phyloP scores from a whole-genome alignment of 768 basidiomycete species.

The Xerocomus spinulosus region DNA sequence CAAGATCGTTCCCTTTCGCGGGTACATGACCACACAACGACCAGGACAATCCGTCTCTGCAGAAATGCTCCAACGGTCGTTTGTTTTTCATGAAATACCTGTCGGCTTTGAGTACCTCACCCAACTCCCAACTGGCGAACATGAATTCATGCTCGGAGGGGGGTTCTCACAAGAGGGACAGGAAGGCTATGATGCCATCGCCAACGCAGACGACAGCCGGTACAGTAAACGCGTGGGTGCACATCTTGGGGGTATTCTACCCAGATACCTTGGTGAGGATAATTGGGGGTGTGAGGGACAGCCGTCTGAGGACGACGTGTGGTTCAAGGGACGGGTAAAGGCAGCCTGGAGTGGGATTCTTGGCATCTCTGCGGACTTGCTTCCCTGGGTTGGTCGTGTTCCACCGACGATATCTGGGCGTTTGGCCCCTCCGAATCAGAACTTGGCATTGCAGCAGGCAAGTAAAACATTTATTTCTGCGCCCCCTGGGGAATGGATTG shows the following conservation, averaged over 20 bases:
- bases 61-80: conserved; percentile 46
- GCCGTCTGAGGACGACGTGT: conserved; percentile 18
- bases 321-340: conserved; percentile 47
- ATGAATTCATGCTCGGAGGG: conserved; percentile 63
- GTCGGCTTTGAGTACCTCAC: conserved; percentile 63
- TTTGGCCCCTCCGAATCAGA: conserved; percentile 11
- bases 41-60: conserved; percentile 36
- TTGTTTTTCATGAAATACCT: conserved; percentile 48
- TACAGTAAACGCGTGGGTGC: conserved; percentile 28
- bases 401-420: conserved; percentile 46
- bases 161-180: conserved; percentile 39
- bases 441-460: background rate
- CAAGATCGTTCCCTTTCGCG: conserved; percentile 59
- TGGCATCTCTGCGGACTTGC: conserved; percentile 54
- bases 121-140: conserved; percentile 44
- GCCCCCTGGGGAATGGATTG: conserved; percentile 63
- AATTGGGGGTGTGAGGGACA: conserved; percentile 39
- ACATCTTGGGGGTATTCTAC: conserved; percentile 44
- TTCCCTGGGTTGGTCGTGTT: conserved; percentile 72
- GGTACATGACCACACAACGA: conserved; percentile 61
- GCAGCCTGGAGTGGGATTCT: conserved; percentile 62
- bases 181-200: conserved; percentile 33
- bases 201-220: conserved; percentile 35
- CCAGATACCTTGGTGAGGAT: conserved; percentile 46
- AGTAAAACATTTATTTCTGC: conserved; percentile 14